Evolutionary conservation across 164 flowering plant genomes (phyloP), one percentile per base, ranked within the genome.

Genomic region (Umbellularia californica): DNA sequence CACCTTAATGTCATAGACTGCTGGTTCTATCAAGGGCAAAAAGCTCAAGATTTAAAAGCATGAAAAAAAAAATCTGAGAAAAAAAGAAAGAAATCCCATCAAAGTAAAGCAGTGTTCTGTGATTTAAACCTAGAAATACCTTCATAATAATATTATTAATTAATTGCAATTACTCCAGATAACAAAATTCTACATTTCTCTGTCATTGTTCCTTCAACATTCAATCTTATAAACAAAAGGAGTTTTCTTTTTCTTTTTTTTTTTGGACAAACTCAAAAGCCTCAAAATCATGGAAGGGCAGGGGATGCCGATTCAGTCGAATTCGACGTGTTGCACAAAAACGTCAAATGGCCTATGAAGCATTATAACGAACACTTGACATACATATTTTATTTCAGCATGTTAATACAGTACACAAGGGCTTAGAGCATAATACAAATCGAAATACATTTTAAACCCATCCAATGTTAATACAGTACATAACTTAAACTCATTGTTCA

Each of bases 141-240:
- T 75, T 77, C 60, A 77, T 68, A 78, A n/a, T n/a, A n/a, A 75
- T 78, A 28, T 76, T 77, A 78, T 76, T 77, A 78, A 82, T 79
- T 84, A 52, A 77, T 71, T 76, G 24, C 69, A 79, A 78, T 79
- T 60, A 78, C 80, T 79, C 65, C 76, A 82, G 80, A 79, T 75
- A 81, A 76, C 85, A 79, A 81, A 87, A 80, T 78, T 82, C 79
- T 83, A 86, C 89, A 85, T 70, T 17, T 65, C 74, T 74, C 75
- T 66, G 4, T 65, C 7, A 4, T 33, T 23, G 27, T 65, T 28
- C 33, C 27, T 65, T 28, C 33, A 24, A 13, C 33, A 28, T 24
- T 78, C 74, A 80, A 74, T 82, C 77, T 78, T 81, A 82, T 83
- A 84, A 82, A 81, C 84, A 83, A 79, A 79, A 81, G 77, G 81